Evolutionary conservation across 2,329 filamentous ascomycete species (phyloP), one percentile per base, ranked within the genome.

Genomic region (Calonectria henricotiae): DNA sequence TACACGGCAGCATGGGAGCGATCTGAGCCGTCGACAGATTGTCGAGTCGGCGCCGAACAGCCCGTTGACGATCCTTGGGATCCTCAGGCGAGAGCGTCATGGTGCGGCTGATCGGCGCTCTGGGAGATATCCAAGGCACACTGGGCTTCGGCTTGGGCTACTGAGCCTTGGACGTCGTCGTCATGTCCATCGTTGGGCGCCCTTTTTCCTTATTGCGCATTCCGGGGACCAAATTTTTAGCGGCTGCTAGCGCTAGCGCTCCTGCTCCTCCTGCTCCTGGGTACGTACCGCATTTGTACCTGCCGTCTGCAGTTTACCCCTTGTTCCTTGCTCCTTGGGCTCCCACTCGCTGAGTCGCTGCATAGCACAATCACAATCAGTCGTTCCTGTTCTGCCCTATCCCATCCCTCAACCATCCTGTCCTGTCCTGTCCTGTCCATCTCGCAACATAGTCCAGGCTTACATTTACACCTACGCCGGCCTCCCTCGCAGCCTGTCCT

Each of bases 401-500:
- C 27, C 27, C 27, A 13, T 55, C 62, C 63, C 43, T 65, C 47
- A n/a, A 44, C 9, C 9, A 30, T 30, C 49, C 46, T 27, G 13
- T 49, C 27, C 43, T 49, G 17, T 47, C 17, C 20, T 37, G 51
- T 47, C 17, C 20, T 37, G 51, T 55, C 51, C 51, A 55, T 55
- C 51, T 30, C 51, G 51, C 51, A n/a, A 55, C 17, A 55, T n/a
- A 25, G 11, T 44, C 62, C 68, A 65, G 64, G 71, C 68, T 65
- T 65, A 72, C 68, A 71, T 62, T 63, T 63, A 72, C 68, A 71
- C 61, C 75, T 72, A 70, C 72, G 51, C 71, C 69, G 71, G 67
- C 72, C 70, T 71, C 69, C 70, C 63, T 77, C 68, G 70, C 68
- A 20, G 12, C n/a, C n/a, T 43, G 3, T 8, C 64, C 46, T 12